Percentiles rank a stretch among this genome's conserved stretches.
Conservation (phyloP, 495 filamentous ascomycete species). For the Haplographium delicatum region DNA sequence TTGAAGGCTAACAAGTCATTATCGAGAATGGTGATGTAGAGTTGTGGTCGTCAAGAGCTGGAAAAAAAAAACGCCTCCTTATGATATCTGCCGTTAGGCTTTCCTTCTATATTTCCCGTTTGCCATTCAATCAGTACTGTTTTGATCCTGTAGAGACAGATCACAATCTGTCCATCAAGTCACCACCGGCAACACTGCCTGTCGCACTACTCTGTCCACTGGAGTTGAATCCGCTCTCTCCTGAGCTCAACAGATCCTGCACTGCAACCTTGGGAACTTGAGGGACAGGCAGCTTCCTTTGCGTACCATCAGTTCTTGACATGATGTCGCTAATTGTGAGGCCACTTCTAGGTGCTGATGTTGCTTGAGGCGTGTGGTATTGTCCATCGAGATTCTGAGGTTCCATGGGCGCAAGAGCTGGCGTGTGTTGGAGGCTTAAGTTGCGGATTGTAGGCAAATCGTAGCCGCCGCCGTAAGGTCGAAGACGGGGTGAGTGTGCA, state of each 20-base stretch:
- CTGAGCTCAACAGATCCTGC: constrained; percentile 71
- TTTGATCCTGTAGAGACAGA: not conserved
- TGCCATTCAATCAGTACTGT: not conserved
- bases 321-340: constrained; percentile 91
- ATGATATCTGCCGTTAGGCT: constrained; percentile 10
- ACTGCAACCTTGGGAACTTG: constrained; percentile 83
- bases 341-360: constrained; percentile 47
- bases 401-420: constrained; percentile 89
- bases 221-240: constrained; percentile 49
- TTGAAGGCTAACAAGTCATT: constrained; percentile 3
- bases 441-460: constrained; percentile 88
- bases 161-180: constrained; percentile 28
- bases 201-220: constrained; percentile 25
- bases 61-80: not conserved
- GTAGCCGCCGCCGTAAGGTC: constrained; percentile 54
- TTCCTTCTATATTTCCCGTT: constrained; percentile 7
- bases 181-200: constrained; percentile 26
- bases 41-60: not conserved
- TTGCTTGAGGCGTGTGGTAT: constrained; percentile 29
- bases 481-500: constrained; percentile 87
- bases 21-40: constrained; percentile 3
- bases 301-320: constrained; percentile 75
- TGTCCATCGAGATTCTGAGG: constrained; percentile 58
- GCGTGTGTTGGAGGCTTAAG: constrained; percentile 79
- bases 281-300: constrained; percentile 90